A percentile compares a stretch with the other conserved stretches of the same genome.
Evolutionary conservation across 768 basidiomycete species (phyloP).

Genomic region (Termitomyces sp.): DNA sequence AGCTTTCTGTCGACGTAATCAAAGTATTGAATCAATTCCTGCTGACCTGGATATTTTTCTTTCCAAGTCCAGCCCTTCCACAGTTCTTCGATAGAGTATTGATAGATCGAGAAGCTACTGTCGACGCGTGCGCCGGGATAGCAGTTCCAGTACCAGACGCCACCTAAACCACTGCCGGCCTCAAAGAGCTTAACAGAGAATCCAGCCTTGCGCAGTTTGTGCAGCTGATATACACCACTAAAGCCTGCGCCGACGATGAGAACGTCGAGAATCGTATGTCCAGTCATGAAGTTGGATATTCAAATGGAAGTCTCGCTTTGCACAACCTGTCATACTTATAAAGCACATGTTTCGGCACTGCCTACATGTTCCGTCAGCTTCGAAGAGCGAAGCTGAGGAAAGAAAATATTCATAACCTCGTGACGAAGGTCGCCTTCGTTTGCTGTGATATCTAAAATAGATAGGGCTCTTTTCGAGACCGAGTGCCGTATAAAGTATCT

Average conservation of each 20-base stretch:
- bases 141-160: background rate
- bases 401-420: background rate
- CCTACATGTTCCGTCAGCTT: background rate
- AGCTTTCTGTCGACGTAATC: slow-evolving; percentile 20
- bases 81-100: background rate
- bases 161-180: background rate
- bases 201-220: background rate
- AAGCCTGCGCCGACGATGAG: slow-evolving; percentile 14
- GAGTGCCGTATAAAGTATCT: no score
- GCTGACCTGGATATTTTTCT: slow-evolving; percentile 12
- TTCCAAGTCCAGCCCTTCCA: background rate
- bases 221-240: background rate
- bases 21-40: slow-evolving; percentile 17
- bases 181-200: slow-evolving; percentile 3
- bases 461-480: no score
- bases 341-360: background rate
- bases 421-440: background rate
- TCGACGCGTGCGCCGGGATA: background rate
- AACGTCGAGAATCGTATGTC: slow-evolving; percentile 12
- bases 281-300: background rate
- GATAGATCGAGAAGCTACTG: background rate
- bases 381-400: background rate
- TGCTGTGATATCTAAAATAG: background rate
- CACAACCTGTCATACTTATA: background rate
- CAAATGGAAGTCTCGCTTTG: background rate